Percentiles rank a stretch among this genome's conserved stretches.
Evolutionary conservation across 352 stramenopile species (phyloP).

Genomic region (Pythium pectinolyticum): DNA sequence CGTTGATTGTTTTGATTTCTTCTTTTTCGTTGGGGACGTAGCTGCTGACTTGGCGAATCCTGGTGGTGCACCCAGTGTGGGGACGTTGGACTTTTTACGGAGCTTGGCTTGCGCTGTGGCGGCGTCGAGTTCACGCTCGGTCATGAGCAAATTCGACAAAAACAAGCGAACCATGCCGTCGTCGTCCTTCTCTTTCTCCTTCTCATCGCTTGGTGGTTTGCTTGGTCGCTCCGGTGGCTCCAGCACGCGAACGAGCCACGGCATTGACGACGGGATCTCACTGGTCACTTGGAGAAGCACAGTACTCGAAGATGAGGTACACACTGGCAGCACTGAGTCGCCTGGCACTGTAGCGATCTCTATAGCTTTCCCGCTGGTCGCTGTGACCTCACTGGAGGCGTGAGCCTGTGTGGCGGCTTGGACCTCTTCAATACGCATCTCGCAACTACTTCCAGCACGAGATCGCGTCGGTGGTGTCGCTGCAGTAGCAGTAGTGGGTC

Average conservation of each 20-base stretch:
- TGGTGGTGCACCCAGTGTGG: conserved; percentile 30
- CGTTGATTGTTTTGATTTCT: conserved; percentile 1
- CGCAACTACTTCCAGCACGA: neutral
- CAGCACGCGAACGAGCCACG: conserved; percentile 8
- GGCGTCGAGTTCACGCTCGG: conserved; percentile 31
- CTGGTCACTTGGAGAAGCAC: no score
- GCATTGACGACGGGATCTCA: no score
- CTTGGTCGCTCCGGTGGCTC: no score
- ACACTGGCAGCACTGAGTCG: neutral
- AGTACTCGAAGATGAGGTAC: no score
- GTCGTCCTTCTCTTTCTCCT: conserved; percentile 25
- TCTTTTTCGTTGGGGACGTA: conserved; percentile 7
- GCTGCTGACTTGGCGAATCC: neutral
- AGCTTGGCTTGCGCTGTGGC: conserved; percentile 36
- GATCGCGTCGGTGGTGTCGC: neutral
- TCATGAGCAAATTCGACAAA: conserved; percentile 39
- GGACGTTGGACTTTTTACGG: conserved; percentile 38
- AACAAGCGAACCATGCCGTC: conserved; percentile 29
- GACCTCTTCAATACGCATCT: no score
- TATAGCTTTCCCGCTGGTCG: no score
- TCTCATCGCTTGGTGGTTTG: no score
- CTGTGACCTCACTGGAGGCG: no score
- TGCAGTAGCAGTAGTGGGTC: neutral
- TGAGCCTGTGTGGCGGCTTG: no score
- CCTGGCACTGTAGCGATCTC: no score